Percentiles rank a stretch among this genome's conserved stretches.
Conservation (phyloP, 2,329 filamentous ascomycete species). For the Pseudocercospora musae region DNA sequence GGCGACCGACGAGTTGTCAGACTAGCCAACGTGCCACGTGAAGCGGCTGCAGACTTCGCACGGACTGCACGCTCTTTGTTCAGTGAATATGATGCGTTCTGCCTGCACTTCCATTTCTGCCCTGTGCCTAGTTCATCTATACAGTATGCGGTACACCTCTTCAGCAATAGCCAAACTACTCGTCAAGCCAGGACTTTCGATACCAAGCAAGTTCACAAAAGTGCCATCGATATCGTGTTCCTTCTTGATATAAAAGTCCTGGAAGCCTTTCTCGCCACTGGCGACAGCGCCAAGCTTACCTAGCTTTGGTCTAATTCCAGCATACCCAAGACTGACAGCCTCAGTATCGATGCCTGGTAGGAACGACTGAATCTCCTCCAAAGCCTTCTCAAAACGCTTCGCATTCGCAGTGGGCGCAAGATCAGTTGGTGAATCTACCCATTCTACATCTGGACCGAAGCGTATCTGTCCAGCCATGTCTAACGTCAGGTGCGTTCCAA, state of each 20-base stretch:
- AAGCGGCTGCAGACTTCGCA: background rate
- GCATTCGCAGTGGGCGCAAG: slow-evolving; percentile 60
- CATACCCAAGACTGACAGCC: slow-evolving; percentile 76
- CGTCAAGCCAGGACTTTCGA: slow-evolving; percentile 90
- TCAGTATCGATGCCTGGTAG: slow-evolving; percentile 68
- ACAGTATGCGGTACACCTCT: slow-evolving; percentile 54
- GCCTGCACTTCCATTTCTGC: too few species aligned
- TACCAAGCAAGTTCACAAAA: slow-evolving; percentile 87
- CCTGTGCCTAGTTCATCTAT: background rate
- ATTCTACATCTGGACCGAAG: slow-evolving; percentile 94
- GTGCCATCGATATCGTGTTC: slow-evolving; percentile 71
- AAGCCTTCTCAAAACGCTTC: slow-evolving; percentile 61
- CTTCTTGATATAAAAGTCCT: slow-evolving; percentile 76
- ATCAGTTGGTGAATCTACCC: slow-evolving; percentile 71
- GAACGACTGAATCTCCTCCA: slow-evolving; percentile 74
- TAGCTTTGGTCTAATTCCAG: slow-evolving; percentile 87
- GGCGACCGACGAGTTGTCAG: background rate
- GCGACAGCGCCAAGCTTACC: slow-evolving; percentile 58
- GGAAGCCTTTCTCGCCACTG: slow-evolving; percentile 63
- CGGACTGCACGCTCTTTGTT: background rate
- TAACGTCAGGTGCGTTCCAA: slow-evolving; percentile 91
- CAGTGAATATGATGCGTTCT: background rate
- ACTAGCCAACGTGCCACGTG: background rate
- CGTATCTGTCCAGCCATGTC: slow-evolving; percentile 80
- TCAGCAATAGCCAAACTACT: slow-evolving; percentile 83